Percentiles rank a stretch among this genome's conserved stretches.
These are phyloP conservation scores for Phanerodontia chrysosporium DNA, from an alignment of 768 basidiomycete species.

Conservation along the genomic window DNA sequence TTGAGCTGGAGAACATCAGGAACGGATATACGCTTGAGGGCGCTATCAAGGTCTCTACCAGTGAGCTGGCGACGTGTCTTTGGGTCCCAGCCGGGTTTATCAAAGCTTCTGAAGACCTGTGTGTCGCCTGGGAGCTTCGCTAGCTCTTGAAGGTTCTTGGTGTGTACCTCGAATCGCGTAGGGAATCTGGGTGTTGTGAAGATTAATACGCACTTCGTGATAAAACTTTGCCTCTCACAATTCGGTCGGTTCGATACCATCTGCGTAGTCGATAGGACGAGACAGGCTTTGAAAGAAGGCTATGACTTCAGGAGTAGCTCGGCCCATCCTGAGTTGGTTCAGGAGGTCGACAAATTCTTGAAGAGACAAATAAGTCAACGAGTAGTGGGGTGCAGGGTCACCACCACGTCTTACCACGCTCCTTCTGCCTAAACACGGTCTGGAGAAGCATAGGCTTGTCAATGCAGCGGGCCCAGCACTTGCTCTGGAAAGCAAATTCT, in stretches of 20 bases:
- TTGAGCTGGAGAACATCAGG: slow-evolving; percentile 25
- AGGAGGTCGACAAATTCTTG: slow-evolving; percentile 72
- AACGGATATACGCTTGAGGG: not conserved
- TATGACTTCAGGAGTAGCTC: slow-evolving; percentile 39
- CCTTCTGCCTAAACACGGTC: slow-evolving; percentile 85
- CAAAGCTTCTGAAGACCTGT: slow-evolving; percentile 32
- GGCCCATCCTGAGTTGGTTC: slow-evolving; percentile 80
- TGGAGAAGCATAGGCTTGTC: slow-evolving; percentile 50
- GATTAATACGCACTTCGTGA: not conserved
- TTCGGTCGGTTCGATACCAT: slow-evolving; percentile 78
- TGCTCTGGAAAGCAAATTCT: slow-evolving; percentile 78
- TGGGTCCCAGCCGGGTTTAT: not conserved
- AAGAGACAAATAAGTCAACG: too few relatives aligned
- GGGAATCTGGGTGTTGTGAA: not conserved
- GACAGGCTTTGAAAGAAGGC: slow-evolving; percentile 50
- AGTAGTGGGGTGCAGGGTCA: not conserved
- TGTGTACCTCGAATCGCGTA: not conserved
- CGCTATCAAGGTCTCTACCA: not conserved
- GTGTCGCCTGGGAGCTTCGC: slow-evolving; percentile 19
- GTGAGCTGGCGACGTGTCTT: not conserved
- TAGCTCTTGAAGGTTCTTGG: not conserved
- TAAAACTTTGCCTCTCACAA: slow-evolving; percentile 40
- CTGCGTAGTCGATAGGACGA: slow-evolving; percentile 54
- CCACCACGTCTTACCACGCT: slow-evolving; percentile 47
- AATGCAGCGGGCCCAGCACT: slow-evolving; percentile 70